These are phyloP conservation scores for Fusarium agapanthi DNA, from an alignment of 2,329 filamentous ascomycete genomes.

Conservation along the genomic window DNA sequence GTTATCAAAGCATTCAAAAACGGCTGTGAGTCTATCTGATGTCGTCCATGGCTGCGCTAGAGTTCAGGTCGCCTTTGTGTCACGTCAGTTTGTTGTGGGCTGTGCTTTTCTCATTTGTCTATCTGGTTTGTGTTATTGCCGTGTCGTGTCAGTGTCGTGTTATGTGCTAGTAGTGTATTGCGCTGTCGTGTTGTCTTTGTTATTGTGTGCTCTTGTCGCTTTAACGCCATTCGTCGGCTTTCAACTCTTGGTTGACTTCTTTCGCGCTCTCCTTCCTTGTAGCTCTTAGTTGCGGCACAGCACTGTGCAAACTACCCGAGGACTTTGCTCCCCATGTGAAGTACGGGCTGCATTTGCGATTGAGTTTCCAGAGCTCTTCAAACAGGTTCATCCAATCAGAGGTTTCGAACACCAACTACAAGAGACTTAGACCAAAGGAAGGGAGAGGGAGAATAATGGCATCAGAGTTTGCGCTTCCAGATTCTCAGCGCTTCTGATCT, in stretches of 20 bases:
- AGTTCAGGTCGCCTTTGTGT: slow-evolving; percentile 20
- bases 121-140: slow-evolving; percentile 28
- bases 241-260: slow-evolving; percentile 17
- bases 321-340: slow-evolving; percentile 16
- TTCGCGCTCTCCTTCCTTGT: slow-evolving; percentile 34
- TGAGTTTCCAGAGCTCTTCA: slow-evolving; percentile 15
- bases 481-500: slow-evolving; percentile 21
- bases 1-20: not conserved
- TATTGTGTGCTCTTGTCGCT: slow-evolving; percentile 35
- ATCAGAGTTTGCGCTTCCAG: slow-evolving; percentile 38
- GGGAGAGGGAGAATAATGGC: slow-evolving; percentile 6
- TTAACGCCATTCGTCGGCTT: slow-evolving; percentile 27
- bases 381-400: slow-evolving; percentile 20
- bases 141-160: slow-evolving; percentile 39
- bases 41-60: slow-evolving; percentile 19
- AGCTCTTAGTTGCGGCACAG: slow-evolving; percentile 37
- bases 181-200: slow-evolving; percentile 36
- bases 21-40: not conserved
- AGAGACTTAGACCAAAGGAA: slow-evolving; percentile 9
- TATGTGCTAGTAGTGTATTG: slow-evolving; percentile 38
- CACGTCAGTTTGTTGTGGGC: slow-evolving; percentile 29
- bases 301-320: slow-evolving; percentile 35
- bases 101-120: slow-evolving; percentile 16
- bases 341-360: not conserved
- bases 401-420: slow-evolving; percentile 11